Base-by-base conservation (phyloP, 1,284 basidiomycete genomes). In the Singerocomus rubriflavus region DNA sequence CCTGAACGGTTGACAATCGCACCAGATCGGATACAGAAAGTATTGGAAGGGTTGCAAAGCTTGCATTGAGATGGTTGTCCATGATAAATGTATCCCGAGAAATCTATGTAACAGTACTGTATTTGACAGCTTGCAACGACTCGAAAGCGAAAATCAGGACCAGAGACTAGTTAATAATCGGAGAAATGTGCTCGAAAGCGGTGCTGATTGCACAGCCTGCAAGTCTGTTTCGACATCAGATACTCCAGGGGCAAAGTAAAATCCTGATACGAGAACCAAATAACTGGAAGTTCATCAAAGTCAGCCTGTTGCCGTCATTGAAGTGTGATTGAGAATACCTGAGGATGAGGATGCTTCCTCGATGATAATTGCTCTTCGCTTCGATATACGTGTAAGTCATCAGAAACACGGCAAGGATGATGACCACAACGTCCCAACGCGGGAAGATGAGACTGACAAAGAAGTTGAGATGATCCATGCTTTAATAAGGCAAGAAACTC, bases 311-410 rank as follows among this genome's bases (percentile, higher is more conserved):
- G 32, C 5, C 27, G 30, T 7, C 10, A 47, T 25, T 13, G 14
- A 9, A 40, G 31, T 17, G 16, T 33, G 11, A 21, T 13, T 30
- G 14, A 21, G 63, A 73, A 57, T 63, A 93, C 90, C 91, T 93
- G 42, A 96, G 76, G 52, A 96, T 88, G 41, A 98, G 81, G 53
- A 95, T 95, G 58, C 89, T 93, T 41, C 94, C 94, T 58, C 94
- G 82, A 67, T 97, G 93, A 66, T 98, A 99, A 74, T 99, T 99
- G 61, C 90, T 91, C 71, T 92, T 90, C 16, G 95, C 93, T 72
- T 99, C 97, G 64, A 98, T 98, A 70, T 98, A 99, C 5, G 95
- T 98, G 70, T 99, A 99, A 0, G 97, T 99, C 75, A 99, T 84
- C 57, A 99, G 73, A 79, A 99, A 99, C 71, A 96, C 91, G 2